These are phyloP conservation scores for Beauveria sp. DNA, from an alignment of 2,329 filamentous ascomycete species.

Conservation along the genomic window DNA sequence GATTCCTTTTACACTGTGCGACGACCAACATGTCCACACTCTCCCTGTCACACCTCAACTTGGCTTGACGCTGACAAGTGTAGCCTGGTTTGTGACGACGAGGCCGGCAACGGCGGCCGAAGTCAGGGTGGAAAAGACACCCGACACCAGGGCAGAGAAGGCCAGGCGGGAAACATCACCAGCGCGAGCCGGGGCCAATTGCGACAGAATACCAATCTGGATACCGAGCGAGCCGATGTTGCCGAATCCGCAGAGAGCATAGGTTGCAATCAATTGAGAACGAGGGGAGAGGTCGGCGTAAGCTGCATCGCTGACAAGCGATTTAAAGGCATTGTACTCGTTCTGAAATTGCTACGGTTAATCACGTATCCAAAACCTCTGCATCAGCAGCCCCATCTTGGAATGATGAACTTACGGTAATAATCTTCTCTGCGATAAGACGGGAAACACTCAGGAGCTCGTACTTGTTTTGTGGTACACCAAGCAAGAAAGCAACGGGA, in stretches of 20 bases:
- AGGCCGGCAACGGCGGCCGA: conserved; percentile 73
- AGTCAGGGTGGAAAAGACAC: conserved; percentile 71
- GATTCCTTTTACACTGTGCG: not conserved
- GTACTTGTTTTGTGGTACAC: conserved; percentile 58
- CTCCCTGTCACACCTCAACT: not conserved
- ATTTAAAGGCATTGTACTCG: conserved; percentile 68
- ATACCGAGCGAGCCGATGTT: conserved; percentile 85
- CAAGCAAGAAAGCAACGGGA: conserved; percentile 72
- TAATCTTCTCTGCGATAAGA: conserved; percentile 78
- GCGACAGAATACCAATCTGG: conserved; percentile 80
- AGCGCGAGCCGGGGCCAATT: conserved; percentile 66
- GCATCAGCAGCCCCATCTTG: not conserved
- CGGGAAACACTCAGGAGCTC: conserved; percentile 65
- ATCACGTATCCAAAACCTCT: not conserved
- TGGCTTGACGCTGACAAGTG: not conserved
- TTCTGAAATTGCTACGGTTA: conserved; percentile 37
- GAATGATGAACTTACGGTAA: conserved; percentile 46
- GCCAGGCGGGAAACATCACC: conserved; percentile 72
- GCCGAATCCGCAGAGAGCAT: conserved; percentile 75
- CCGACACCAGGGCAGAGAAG: conserved; percentile 68
- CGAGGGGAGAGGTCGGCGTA: conserved; percentile 59
- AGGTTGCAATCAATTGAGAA: conserved; percentile 75
- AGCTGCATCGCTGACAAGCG: conserved; percentile 44
- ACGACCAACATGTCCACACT: not conserved
- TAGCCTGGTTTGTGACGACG: conserved; percentile 50